A percentile compares a stretch with the other conserved stretches of the same genome.
These are phyloP conservation scores for Syzygium aqueum DNA, from an alignment of 345 rosid genomes.

Conservation along the genomic window DNA sequence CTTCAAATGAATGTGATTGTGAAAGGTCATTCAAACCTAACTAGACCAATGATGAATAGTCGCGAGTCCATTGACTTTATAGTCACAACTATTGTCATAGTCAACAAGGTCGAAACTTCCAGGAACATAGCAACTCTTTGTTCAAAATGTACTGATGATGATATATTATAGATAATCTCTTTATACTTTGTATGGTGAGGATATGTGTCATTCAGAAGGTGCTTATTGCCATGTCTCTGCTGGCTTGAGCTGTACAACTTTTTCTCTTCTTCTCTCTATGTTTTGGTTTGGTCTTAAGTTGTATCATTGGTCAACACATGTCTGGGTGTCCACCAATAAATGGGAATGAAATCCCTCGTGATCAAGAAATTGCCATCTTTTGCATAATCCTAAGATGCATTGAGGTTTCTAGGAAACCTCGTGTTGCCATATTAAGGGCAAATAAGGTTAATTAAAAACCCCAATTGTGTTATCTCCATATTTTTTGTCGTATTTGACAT, in stretches of 20 bases:
- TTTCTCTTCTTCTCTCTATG: neutral
- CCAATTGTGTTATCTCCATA: neutral
- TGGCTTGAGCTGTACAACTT: neutral
- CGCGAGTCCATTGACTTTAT: neutral
- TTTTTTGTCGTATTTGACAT: neutral
- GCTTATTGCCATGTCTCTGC: neutral
- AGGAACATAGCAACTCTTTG: neutral
- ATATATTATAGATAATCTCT: neutral
- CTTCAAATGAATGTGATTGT: neutral
- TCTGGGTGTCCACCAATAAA: neutral
- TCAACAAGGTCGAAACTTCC: neutral
- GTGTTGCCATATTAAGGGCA: neutral
- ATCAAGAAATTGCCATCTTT: neutral
- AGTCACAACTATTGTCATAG: neutral
- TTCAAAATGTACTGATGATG: neutral
- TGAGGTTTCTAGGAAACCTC: neutral
- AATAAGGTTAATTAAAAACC: neutral
- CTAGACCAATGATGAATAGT: neutral
- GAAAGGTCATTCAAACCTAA: neutral
- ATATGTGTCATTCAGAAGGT: neutral
- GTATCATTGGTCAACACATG: neutral
- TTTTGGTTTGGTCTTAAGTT: neutral
- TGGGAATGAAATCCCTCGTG: neutral
- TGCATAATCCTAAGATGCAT: neutral
- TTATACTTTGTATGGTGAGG: neutral